Percentiles rank a stretch among this genome's conserved stretches.
phyloP scores from a whole-genome alignment of 306 rosid species.

The Quercus gilva region DNA sequence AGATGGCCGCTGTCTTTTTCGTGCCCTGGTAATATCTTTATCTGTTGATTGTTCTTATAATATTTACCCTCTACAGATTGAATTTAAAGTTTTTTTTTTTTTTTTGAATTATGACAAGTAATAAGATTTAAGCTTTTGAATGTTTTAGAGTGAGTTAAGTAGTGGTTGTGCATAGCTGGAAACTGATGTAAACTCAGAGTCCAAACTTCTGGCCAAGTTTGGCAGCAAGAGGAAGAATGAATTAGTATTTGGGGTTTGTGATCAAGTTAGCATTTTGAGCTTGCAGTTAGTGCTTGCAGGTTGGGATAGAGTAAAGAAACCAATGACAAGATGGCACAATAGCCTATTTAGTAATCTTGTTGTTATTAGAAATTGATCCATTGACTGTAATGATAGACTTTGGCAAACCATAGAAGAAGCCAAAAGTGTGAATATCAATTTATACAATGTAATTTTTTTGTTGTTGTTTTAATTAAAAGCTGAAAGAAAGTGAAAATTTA shows the following conservation, averaged over 20 bases:
- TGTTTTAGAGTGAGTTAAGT: not conserved
- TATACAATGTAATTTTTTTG: no score
- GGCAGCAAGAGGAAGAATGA: not conserved
- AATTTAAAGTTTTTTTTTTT: not conserved
- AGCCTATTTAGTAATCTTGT: not conserved
- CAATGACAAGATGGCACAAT: not conserved
- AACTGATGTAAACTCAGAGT: not conserved
- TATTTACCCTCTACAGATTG: not conserved
- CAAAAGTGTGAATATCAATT: not conserved
- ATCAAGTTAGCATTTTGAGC: not conserved
- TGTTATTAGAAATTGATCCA: not conserved
- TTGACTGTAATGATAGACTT: not conserved
- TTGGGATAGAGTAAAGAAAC: not conserved
- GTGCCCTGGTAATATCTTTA: conserved; percentile 64
- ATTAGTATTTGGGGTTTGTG: not conserved
- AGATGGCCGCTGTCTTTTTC: conserved; percentile 89
- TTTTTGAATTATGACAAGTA: not conserved
- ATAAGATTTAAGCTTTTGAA: not conserved
- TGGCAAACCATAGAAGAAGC: not conserved
- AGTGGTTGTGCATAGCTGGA: not conserved
- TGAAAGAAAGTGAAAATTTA: not conserved
- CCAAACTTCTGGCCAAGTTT: not conserved
- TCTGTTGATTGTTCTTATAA: not conserved
- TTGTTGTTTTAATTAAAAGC: no score
- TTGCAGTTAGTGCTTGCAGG: conserved; percentile 1